phyloP scores from a whole-genome alignment of 148 eudicot genomes.

The Rhododendron griersonianum region DNA sequence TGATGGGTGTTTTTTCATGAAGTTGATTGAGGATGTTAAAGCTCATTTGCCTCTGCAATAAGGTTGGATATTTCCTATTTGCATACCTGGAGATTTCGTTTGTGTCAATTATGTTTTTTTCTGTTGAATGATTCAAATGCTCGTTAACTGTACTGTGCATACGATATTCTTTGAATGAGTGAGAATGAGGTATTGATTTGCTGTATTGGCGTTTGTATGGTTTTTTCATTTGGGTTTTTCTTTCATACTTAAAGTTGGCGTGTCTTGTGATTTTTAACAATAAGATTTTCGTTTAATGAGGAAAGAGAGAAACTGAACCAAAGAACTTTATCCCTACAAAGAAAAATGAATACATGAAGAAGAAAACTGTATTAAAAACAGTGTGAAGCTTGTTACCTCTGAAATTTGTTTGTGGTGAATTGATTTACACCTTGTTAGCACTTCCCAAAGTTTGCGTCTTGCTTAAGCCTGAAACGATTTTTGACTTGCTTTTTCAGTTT shows the following conservation, averaged over 20 bases:
- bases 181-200: background rate
- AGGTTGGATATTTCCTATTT: background rate
- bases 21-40: slow-evolving; percentile 6
- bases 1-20: slow-evolving; percentile 18
- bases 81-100: background rate
- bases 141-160: background rate
- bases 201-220: background rate
- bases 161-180: background rate
- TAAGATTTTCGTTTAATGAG: background rate
- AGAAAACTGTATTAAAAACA: background rate
- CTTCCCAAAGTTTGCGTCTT: background rate
- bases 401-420: background rate
- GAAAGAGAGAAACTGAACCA: background rate
- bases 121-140: background rate
- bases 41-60: slow-evolving; percentile 13
- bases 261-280: background rate
- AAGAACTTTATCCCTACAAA: background rate
- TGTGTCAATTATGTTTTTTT: background rate
- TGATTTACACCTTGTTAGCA: background rate
- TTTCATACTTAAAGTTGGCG: background rate
- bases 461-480: background rate
- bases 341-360: background rate
- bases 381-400: background rate
- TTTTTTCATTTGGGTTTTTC: background rate
- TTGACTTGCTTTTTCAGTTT: background rate